Evolutionary conservation across 805 yeast species (phyloP), one percentile per base, ranked within the genome.

Genomic region (Candida rishiriensis): DNA sequence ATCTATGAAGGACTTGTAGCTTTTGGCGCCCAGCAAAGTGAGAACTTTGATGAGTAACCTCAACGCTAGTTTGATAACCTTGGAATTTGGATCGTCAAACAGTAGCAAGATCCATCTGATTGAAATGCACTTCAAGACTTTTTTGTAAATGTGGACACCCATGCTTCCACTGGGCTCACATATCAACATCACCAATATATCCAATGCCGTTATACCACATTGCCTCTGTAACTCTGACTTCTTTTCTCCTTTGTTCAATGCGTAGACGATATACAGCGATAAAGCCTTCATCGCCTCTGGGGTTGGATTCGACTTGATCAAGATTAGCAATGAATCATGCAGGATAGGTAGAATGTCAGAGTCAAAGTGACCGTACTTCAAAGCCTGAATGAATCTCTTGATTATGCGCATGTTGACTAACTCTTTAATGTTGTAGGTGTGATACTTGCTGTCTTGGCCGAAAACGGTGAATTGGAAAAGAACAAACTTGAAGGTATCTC

Each of bases 61-160:
- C 28, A 77, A 50, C 0, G 75, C 72, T 47, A 69, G 54, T 28
- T 59, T 55, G 3, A 66, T 66, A 3, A 74, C 73, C 38, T 64
- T 57, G 29, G 68, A 49, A 41, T 70, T 55, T 7, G 56, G 52
- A 46, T 69, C 69, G 41, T 76, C 63, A 11, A 85, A 56, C 12
- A 85, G 57, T 10, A 85, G 63, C 10, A 85, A 55, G 3, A 77
- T 65, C 85, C 90, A 82, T 55, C 83, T 84, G 6, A 82, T 70
- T 1, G 87, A 76, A 2, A 86, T 69, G 0, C 83, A 68, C 38
- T 80, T 72, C 2, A 71, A 74, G 53, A 63, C 72, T 53, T 62
- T 73, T 57, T 62, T 75, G 59, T 67, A 44, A 5, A 42, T 12
- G 3, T 43, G 44, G 3, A 48, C 26, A 28, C 39, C 42, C 9